phyloP scores from a whole-genome alignment of 2,329 filamentous ascomycete species.

The Colletotrichum higginsianum region DNA sequence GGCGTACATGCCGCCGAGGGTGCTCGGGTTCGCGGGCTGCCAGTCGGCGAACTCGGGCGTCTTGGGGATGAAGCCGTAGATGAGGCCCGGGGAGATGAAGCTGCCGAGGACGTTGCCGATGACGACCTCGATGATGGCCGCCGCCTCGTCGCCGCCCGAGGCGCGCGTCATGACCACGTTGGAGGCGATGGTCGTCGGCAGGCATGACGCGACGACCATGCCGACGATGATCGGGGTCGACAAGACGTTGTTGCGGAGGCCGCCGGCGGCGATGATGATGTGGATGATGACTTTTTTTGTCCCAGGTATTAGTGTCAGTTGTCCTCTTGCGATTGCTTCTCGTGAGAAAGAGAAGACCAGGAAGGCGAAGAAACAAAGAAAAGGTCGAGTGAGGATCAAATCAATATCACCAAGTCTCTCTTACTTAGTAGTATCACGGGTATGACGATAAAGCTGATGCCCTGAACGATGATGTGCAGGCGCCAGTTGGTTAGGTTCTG shows the following conservation, averaged over 20 bases:
- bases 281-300: slow-evolving; percentile 57
- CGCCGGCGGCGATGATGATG: slow-evolving; percentile 63
- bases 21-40: slow-evolving; percentile 65
- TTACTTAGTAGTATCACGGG: slow-evolving; percentile 73
- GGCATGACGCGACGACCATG: slow-evolving; percentile 76
- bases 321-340: not conserved
- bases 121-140: slow-evolving; percentile 77
- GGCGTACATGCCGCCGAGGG: slow-evolving; percentile 74
- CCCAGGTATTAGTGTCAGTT: not conserved
- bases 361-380: too few species aligned
- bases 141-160: slow-evolving; percentile 77
- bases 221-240: slow-evolving; percentile 77
- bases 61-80: slow-evolving; percentile 72
- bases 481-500: slow-evolving; percentile 77
- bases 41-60: slow-evolving; percentile 69
- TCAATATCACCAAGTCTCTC: slow-evolving; percentile 32
- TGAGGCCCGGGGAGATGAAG: slow-evolving; percentile 76
- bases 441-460: slow-evolving; percentile 76
- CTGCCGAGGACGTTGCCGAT: slow-evolving; percentile 79
- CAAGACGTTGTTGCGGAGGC: slow-evolving; percentile 68
- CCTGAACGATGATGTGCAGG: slow-evolving; percentile 77
- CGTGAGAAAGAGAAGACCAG: not conserved
- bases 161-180: slow-evolving; percentile 82
- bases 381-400: not conserved
- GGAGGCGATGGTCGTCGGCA: slow-evolving; percentile 80